phyloP scores from a whole-genome alignment of 2,329 filamentous ascomycete species.

The Fusarium veterinarium region DNA sequence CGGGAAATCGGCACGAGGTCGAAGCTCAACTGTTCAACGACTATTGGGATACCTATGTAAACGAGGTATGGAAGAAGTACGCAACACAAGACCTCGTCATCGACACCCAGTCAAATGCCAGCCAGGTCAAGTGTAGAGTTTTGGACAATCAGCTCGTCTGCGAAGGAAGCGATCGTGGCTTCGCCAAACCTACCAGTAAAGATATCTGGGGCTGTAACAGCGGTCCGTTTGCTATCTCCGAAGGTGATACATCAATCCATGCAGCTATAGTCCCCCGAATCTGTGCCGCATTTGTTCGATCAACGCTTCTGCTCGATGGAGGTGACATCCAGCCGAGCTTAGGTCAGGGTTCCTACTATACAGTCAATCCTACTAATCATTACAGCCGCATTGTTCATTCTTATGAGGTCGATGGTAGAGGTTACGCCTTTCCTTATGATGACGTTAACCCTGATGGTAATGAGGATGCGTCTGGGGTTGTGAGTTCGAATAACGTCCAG shows the following conservation, averaged over 20 bases:
- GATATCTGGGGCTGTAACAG: too few relatives aligned
- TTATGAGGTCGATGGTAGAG: too few relatives aligned
- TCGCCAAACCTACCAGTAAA: slow-evolving; percentile 27
- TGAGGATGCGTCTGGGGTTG: not conserved
- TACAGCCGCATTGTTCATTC: too few relatives aligned
- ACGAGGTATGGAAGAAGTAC: slow-evolving; percentile 59
- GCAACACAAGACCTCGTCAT: slow-evolving; percentile 51
- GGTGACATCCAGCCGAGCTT: not conserved
- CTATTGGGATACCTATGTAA: slow-evolving; percentile 59
- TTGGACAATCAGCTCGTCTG: slow-evolving; percentile 51
- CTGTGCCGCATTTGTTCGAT: slow-evolving; percentile 61
- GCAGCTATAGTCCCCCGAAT: slow-evolving; percentile 58
- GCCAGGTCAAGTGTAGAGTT: slow-evolving; percentile 56
- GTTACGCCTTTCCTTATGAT: too few relatives aligned
- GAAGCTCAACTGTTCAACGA: slow-evolving; percentile 51
- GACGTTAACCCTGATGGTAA: too few relatives aligned
- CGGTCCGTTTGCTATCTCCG: slow-evolving; percentile 15
- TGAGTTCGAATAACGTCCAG: not conserved
- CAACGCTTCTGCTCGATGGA: slow-evolving; percentile 58
- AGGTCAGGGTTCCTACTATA: not conserved
- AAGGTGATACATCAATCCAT: slow-evolving; percentile 54
- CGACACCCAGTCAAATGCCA: slow-evolving; percentile 54
- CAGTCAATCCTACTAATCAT: too few relatives aligned
- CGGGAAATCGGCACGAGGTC: slow-evolving; percentile 54
- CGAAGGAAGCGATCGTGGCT: slow-evolving; percentile 55